Percentiles rank a stretch among this genome's conserved stretches.
These are phyloP conservation scores for Thozetella sp. DNA, from an alignment of 495 filamentous ascomycete species.

Conservation along the genomic window DNA sequence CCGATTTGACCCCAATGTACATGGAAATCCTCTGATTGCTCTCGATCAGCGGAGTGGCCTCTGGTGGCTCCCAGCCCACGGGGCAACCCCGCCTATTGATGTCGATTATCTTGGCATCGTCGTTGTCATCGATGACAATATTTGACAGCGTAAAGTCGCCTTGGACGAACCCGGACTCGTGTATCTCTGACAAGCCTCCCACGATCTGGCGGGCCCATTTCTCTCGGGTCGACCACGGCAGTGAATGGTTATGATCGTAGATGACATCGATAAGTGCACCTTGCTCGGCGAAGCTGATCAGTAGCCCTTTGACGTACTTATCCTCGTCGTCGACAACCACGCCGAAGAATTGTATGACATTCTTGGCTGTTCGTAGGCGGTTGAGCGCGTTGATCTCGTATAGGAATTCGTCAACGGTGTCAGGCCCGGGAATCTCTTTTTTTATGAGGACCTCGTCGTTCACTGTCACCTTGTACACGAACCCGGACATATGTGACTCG, in stretches of 20 bases:
- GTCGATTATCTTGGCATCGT: slow-evolving; percentile 95
- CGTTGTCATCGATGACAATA: slow-evolving; percentile 84
- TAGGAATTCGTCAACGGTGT: slow-evolving; percentile 94
- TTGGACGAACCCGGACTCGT: slow-evolving; percentile 96
- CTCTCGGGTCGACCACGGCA: slow-evolving; percentile 78
- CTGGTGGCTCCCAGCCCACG: slow-evolving; percentile 96
- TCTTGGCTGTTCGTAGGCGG: slow-evolving; percentile 67
- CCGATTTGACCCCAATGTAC: slow-evolving; percentile 98
- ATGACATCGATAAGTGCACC: slow-evolving; percentile 91
- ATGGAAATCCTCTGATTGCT: slow-evolving; percentile 93
- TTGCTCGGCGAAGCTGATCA: slow-evolving; percentile 87
- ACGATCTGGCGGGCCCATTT: slow-evolving; percentile 95
- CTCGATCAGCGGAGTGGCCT: slow-evolving; percentile 84
- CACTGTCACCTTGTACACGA: slow-evolving; percentile 91
- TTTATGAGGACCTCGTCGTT: slow-evolving; percentile 78
- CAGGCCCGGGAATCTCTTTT: slow-evolving; percentile 96
- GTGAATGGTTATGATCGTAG: slow-evolving; percentile 67
- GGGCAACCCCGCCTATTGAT: slow-evolving; percentile 97
- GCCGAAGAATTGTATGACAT: slow-evolving; percentile 87
- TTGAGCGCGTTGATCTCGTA: slow-evolving; percentile 97
- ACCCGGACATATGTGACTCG: slow-evolving; percentile 91
- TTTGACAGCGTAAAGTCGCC: slow-evolving; percentile 97
- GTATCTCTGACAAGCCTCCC: slow-evolving; percentile 85
- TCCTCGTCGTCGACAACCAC: slow-evolving; percentile 83
- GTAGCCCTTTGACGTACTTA: slow-evolving; percentile 79